Evolutionary conservation across 495 filamentous ascomycete genomes (phyloP), one percentile per base, ranked within the genome.

Genomic region (Penicillium roqueforti): DNA sequence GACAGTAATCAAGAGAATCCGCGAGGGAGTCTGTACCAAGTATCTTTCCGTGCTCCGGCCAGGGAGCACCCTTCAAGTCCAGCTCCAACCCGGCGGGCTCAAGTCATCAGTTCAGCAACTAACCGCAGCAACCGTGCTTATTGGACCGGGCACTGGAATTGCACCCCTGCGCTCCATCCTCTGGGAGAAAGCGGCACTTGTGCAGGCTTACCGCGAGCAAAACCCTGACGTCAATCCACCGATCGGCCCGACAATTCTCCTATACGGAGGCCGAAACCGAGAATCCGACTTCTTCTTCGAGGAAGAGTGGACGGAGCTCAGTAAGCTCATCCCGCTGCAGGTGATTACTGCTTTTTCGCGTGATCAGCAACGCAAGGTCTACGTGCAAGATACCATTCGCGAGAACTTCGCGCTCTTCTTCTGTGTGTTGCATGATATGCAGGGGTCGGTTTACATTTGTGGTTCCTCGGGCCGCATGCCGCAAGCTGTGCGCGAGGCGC

Each of bases 91-190:
- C 36, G 83, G 83, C 9, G 78, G 80, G 1, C 70, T 87, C 14
- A 75, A 81, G 38, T 77, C 81, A 5, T 73, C 71, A 7, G 57
- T 74, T 1, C 65, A 65, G 16, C 70, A 78, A 55, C 63, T 77
- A 3, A 58, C 68, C 3, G 75, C 65, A 7, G 88, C 93, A 1
- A 75, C 89, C 1, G 71, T 98, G 32, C 83, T 95, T 65, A 82
- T 99, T 34, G 92, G 86, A 2, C 87, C 93, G 0, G 93, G 93
- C 10, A 99, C 93, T 0, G 93, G 93, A 8, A 73, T 99, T 26
- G 95, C 93, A 1, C 93, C 93, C 0, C 85, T 96, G 65, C 82
- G 92, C 1, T 81, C 88, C 2, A 74, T 97, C 53, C 75, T 95
- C 16, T 85, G 86, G 76, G 85, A 96, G 57, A 73, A 76, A n/a